A percentile compares a stretch with the other conserved stretches of the same genome.
These are phyloP conservation scores for Plasmodium blacklocki DNA, from an alignment of 169 alveolate species.

Conservation along the genomic window DNA sequence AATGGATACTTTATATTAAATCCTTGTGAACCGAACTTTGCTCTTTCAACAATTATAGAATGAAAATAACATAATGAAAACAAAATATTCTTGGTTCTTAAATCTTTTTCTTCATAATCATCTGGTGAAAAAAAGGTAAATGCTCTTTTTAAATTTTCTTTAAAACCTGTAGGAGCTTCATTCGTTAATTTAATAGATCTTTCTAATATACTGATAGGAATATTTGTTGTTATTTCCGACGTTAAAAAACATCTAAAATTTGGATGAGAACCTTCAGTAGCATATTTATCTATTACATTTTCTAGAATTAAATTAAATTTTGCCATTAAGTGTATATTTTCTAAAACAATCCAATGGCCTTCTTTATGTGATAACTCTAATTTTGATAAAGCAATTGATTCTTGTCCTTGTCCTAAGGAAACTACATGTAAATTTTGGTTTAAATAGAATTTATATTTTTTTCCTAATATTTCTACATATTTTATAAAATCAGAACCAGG, in stretches of 20 bases:
- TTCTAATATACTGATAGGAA: constrained; percentile 96
- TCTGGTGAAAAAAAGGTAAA: constrained; percentile 95
- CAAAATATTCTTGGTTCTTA: constrained; percentile 94
- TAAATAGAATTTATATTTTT: constrained; percentile 86
- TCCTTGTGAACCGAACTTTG: constrained; percentile 98
- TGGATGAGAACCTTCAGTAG: constrained; percentile 96
- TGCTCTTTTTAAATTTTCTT: constrained; percentile 96
- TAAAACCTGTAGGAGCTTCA: constrained; percentile 97
- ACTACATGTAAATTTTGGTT: constrained; percentile 93
- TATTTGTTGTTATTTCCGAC: constrained; percentile 93
- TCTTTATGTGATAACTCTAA: constrained; percentile 94
- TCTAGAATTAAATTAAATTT: constrained; percentile 94
- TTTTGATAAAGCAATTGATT: constrained; percentile 93
- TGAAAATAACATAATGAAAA: constrained; percentile 98
- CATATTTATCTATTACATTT: constrained; percentile 94
- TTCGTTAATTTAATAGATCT: constrained; percentile 96
- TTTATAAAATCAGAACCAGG: constrained; percentile 97
- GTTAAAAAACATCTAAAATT: constrained; percentile 95
- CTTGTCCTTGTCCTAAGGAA: constrained; percentile 96
- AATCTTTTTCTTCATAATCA: constrained; percentile 93
- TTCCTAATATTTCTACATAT: constrained; percentile 92
- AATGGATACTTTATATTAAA: constrained; percentile 97
- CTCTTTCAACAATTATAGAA: constrained; percentile 96
- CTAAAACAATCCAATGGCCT: constrained; percentile 97
- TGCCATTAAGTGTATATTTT: constrained; percentile 96